Evolutionary conservation across 306 rosid species (phyloP), one percentile per base, ranked within the genome.

Genomic region (Heteromeles arbutifolia): DNA sequence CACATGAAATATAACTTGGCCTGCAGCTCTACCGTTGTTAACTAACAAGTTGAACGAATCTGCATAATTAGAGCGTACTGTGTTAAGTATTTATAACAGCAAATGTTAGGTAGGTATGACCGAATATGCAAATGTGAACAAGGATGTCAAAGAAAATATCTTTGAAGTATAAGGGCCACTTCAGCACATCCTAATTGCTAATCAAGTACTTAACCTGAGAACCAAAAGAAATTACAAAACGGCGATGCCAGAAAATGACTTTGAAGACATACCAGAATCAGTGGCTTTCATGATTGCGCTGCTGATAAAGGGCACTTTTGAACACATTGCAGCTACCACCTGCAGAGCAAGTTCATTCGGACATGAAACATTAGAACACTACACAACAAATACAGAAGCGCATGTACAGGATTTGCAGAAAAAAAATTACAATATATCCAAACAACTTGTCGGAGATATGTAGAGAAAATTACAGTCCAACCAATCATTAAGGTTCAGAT

Each of bases 1-100:
- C 78, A 95, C 99, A 82, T 95, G 99, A 86, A 89, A 95, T 85
- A 95, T 86, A 74, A 95, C 97, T 90, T 95, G 99, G 57, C 99
- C 99, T 54, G 97, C 97, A 72, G 93, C 93, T 70, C 31, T 85
- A 25, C 99, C 99, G 41, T 88, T 92, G 89, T 95, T 95, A 73
- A 92, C 88, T 80, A 95, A 78, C 84, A 95, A 77, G 86, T 92
- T 95, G 91, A 95, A 95, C 59, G 99, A 88, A 92, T 89, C 97
- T 95, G 91, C 85, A 82, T 59, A 69, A 82, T 48, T 4, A 68
- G 84, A 83, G 63, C 37, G 80, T 80, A 17, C 62, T 21, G 4
- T 22, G 57, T 44, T 44, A 34, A 48, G 29, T 58, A 8, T 69
- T 29, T 39, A 22, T 14, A n/a, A 9, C 8, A 52, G 5, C 2